Evolutionary conservation across 805 yeast species (phyloP), one percentile per base, ranked within the genome.

Genomic region (Starmera caribaea): DNA sequence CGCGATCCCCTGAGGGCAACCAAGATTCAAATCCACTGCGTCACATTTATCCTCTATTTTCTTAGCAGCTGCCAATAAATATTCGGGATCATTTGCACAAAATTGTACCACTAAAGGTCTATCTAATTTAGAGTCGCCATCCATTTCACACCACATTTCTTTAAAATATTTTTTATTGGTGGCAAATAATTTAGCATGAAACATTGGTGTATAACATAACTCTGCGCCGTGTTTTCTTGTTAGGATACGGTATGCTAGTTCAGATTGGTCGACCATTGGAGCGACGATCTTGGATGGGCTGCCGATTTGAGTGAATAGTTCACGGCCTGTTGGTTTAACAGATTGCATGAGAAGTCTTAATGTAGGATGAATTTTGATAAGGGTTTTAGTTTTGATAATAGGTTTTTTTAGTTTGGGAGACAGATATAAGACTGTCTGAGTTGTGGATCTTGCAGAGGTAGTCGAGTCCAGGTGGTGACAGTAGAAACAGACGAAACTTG

Each of bases 1-100:
- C 1, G 99, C 99, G 44, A 92, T 92, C 2, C 96, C 96, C 60
- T 92, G 99, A 0, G 99, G 99, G 60, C 99, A 92, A 0, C 99
- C 99, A 42, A 92, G 68, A 54, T 92, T 92, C 48, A 92, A 70
- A 61, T 92, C 98, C 21, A 92, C 94, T 0, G 97, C 98, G 63
- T 90, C 97, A 61, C 97, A 90, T 44, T 75, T 69, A 38, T 80
- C 84, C 41, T 79, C 85, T 3, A 92, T 94, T 17, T 68, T 65
- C 49, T 73, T 71, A 1, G 97, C 97, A 3, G 98, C 97, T 35
- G 69, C 58, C 12, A 92, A 62, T 21, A 92, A 65, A 49, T 76
- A 78, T 7, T 87, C 94, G 0, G 97, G 90, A 50, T 92, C 95
- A 58, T 92, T 92, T 7, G 97, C 97, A 59, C 97, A 92, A 54